These are phyloP conservation scores for Clonostachys rosea DNA, from an alignment of 2,329 filamentous ascomycete genomes.

Conservation along the genomic window DNA sequence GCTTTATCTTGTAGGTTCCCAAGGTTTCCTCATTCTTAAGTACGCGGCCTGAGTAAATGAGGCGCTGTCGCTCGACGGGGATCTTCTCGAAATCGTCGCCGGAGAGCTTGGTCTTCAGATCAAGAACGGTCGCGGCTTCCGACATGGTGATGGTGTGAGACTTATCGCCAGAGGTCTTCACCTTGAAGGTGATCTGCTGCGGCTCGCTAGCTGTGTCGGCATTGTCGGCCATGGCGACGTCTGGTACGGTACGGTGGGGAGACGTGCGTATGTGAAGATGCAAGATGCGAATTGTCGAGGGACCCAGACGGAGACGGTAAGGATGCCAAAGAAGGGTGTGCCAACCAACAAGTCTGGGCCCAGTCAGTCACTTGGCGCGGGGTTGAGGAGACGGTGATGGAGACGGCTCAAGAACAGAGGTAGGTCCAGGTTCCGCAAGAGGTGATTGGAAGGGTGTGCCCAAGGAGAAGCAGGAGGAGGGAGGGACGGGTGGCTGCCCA, in stretches of 20 bases:
- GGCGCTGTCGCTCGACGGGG: constrained; percentile 79
- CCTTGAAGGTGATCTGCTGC: constrained; percentile 88
- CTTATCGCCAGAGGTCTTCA: constrained; percentile 92
- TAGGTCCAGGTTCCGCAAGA: no score
- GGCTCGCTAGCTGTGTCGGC: constrained; percentile 57
- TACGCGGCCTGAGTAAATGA: constrained; percentile 96
- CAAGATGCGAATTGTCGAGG: not conserved
- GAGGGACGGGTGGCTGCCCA: no score
- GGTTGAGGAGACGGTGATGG: no score
- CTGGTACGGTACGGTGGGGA: no score
- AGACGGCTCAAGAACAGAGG: no score
- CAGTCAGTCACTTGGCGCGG: no score
- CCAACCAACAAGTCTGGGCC: no score
- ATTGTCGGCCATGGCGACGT: constrained; percentile 59
- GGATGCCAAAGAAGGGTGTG: not conserved
- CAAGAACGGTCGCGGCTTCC: constrained; percentile 69
- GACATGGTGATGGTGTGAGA: constrained; percentile 80
- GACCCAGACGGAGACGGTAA: constrained; percentile 1
- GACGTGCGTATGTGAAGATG: not conserved
- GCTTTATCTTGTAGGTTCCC: constrained; percentile 87
- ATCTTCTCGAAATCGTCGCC: constrained; percentile 80
- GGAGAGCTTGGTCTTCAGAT: constrained; percentile 87
- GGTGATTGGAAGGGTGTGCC: no score
- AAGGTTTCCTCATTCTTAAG: constrained; percentile 92
- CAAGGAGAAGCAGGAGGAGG: no score